Evolutionary conservation across 768 basidiomycete genomes (phyloP).

Genomic region (Agaricus sinodeliciosus): DNA sequence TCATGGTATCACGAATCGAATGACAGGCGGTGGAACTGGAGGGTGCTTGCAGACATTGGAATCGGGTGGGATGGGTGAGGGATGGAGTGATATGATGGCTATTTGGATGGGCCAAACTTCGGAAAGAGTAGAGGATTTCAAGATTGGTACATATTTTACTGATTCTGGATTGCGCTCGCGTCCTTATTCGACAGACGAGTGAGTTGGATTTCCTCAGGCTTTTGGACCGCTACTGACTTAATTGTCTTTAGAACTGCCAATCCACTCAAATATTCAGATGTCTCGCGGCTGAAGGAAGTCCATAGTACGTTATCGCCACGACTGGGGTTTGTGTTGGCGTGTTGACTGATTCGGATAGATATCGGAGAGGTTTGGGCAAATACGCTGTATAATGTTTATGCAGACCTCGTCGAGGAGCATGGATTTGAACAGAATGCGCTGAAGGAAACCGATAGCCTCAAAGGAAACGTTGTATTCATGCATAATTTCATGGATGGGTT

Average conservation of each 20-base stretch:
- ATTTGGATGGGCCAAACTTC: constrained; percentile 30
- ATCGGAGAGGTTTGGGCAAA: constrained; percentile 57
- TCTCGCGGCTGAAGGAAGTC: constrained; percentile 32
- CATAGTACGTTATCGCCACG: constrained; percentile 29
- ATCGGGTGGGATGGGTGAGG: constrained; percentile 64
- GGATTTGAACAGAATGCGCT: constrained; percentile 31
- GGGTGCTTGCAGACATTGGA: constrained; percentile 59
- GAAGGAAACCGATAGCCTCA: constrained; percentile 31
- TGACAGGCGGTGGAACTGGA: constrained; percentile 51
- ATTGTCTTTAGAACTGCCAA: constrained; percentile 25
- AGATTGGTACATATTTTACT: constrained; percentile 38
- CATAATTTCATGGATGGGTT: constrained; percentile 46
- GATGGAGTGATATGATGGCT: constrained; percentile 55
- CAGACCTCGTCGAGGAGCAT: constrained; percentile 28
- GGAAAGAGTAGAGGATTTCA: not conserved
- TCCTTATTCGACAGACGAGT: constrained; percentile 48
- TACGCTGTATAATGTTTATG: constrained; percentile 36
- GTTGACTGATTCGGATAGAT: constrained; percentile 14
- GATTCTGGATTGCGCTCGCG: constrained; percentile 43
- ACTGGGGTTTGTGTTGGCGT: not conserved
- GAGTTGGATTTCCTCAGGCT: constrained; percentile 13
- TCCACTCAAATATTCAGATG: constrained; percentile 35
- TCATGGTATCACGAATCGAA: constrained; percentile 38
- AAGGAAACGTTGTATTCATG: constrained; percentile 47
- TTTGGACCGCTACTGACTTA: not conserved